Evolutionary conservation across 805 yeast species (phyloP), one percentile per base, ranked within the genome.

Genomic region (Tetrapisispora arboricola): DNA sequence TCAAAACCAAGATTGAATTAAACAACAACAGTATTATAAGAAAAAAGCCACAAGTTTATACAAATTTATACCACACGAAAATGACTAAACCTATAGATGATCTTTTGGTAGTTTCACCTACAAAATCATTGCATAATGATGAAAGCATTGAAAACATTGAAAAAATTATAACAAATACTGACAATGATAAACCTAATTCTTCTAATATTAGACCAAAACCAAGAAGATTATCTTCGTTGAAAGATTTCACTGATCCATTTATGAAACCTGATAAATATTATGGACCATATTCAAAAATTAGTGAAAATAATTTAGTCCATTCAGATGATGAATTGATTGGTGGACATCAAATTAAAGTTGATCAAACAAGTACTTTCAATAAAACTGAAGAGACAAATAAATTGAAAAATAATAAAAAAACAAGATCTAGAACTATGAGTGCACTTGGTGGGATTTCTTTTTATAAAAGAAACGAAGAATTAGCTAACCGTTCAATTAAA

Each of bases 211-310:
- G 37, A 24, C 37, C 37, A 7, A 38, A 19, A 15, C 32, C 36
- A 18, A 38, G 57, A 39, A 50, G 70, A 45, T 42, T 54, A 31
- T 66, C 73, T 3, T 71, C 79, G 3, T 52, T 64, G 21, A 77
- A 71, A 25, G 74, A 71, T n/a, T 49, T 70, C 33, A 45, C 49
- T 29, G 80, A 80, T 54, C 92, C 92, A 0, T 79, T 68, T 47
- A 78, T 80, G 16, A 61, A 65, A 11, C 73, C 90, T 0, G 88
- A 80, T 38, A 65, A 70, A 19, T 83, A 83, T 57, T 82, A 83
- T 58, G 84, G 84, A 5, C 77, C 82, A 1, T 57, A 57, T 22
- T 75, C 77, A 3, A 76, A 74, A 51, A 83, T 81, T 1, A 56
- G 72, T 18, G 67, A 62, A 11, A 16, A 34, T 73, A 15, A 10